Conservation (phyloP, 2,329 filamentous ascomycete species). For the Polytolypa hystricis region DNA sequence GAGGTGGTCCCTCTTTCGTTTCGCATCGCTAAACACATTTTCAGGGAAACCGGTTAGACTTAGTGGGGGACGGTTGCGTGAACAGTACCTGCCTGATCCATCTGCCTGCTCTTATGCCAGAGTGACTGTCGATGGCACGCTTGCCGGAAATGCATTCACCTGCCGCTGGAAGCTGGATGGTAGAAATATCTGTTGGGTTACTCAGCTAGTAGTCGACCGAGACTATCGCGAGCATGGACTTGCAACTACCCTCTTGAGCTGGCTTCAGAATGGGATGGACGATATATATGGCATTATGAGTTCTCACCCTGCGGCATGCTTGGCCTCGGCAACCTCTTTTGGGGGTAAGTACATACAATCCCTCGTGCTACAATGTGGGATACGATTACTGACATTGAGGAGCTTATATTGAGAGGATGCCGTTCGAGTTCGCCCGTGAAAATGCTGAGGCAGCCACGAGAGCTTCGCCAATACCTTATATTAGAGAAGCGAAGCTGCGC, state of each 20-base stretch:
- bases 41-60: conserved; percentile 9
- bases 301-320: conserved; percentile 11
- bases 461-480: conserved; percentile 28
- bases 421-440: conserved; percentile 18
- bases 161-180: conserved; percentile 24
- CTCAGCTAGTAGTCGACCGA: conserved; percentile 30
- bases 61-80: conserved; percentile 6
- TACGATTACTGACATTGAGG: conserved; percentile 20
- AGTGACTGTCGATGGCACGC: conserved; percentile 8
- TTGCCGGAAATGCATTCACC: conserved; percentile 22
- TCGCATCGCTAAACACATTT: conserved; percentile 27
- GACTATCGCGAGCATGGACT: conserved; percentile 28
- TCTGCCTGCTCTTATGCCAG: conserved; percentile 6
- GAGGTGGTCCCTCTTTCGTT: conserved; percentile 22
- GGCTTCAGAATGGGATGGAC: conserved; percentile 19
- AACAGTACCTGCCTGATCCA: conserved; percentile 7
- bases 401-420: conserved; percentile 18
- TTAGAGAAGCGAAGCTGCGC: conserved; percentile 27
- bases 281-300: conserved; percentile 24
- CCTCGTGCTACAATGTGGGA: conserved; percentile 11
- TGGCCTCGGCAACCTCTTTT: conserved; percentile 17
- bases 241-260: conserved; percentile 23
- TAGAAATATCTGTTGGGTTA: conserved; percentile 30
- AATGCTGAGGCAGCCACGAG: conserved; percentile 24
- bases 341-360: conserved; percentile 20